phyloP scores from a whole-genome alignment of 495 filamentous ascomycete genomes.

The Aspergillus nidulans region DNA sequence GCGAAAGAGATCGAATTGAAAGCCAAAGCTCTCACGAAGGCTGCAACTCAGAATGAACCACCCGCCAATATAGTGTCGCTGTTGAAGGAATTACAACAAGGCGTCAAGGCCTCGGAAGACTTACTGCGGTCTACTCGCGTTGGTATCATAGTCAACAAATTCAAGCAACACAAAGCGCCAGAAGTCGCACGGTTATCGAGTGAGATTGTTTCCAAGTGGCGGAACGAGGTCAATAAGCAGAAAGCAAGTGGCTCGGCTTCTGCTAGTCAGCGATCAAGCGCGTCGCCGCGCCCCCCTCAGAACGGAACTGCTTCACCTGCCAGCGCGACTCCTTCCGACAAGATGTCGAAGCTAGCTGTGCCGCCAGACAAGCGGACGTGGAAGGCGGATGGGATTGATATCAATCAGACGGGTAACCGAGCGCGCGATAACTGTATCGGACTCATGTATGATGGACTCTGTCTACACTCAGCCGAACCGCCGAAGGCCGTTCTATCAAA shows the following conservation, averaged over 20 bases:
- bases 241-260: slow-evolving; percentile 51
- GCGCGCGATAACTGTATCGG: slow-evolving; percentile 77
- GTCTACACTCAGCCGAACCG: slow-evolving; percentile 37
- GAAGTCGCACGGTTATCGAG: slow-evolving; percentile 68
- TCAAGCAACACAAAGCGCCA: slow-evolving; percentile 68
- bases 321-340: slow-evolving; percentile 42
- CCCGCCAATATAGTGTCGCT: slow-evolving; percentile 60
- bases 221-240: slow-evolving; percentile 70
- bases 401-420: slow-evolving; percentile 60
- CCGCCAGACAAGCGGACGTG: slow-evolving; percentile 72
- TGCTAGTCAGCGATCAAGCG: slow-evolving; percentile 37
- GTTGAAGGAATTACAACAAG: slow-evolving; percentile 71
- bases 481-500: slow-evolving; percentile 58
- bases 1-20: slow-evolving; percentile 70
- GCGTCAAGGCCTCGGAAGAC: slow-evolving; percentile 80
- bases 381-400: slow-evolving; percentile 73
- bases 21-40: slow-evolving; percentile 73
- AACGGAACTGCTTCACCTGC: slow-evolving; percentile 41
- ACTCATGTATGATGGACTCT: slow-evolving; percentile 77
- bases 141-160: slow-evolving; percentile 81
- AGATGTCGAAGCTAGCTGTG: slow-evolving; percentile 58
- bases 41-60: slow-evolving; percentile 62
- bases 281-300: slow-evolving; percentile 33
- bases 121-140: slow-evolving; percentile 80
- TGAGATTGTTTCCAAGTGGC: slow-evolving; percentile 87